Conservation (phyloP, 495 filamentous ascomycete genomes). For the Glutinoglossum americanum region DNA sequence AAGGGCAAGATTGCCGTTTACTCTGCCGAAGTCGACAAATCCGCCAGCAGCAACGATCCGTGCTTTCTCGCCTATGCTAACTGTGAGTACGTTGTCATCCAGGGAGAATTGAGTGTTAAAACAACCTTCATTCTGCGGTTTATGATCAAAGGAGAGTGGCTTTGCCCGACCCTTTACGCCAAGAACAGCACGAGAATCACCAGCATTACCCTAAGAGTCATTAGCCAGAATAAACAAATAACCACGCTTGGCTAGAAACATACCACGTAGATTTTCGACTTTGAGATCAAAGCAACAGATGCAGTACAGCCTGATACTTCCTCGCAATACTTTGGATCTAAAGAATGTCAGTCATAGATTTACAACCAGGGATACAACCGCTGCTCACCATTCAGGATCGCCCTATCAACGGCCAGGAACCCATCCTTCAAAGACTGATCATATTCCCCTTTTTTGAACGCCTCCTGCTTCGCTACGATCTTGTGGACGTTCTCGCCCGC, state of each 20-base stretch:
- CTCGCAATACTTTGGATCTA: slow-evolving; percentile 91
- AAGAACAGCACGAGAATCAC: slow-evolving; percentile 82
- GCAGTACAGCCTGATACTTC: slow-evolving; percentile 97
- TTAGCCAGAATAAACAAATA: not conserved
- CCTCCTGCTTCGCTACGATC: slow-evolving; percentile 82
- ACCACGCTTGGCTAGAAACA: slow-evolving; percentile 16
- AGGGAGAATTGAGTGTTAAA: not conserved
- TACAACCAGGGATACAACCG: slow-evolving; percentile 7
- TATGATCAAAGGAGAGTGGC: slow-evolving; percentile 93
- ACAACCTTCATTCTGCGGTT: slow-evolving; percentile 91
- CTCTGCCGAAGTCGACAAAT: slow-evolving; percentile 94
- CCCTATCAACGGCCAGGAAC: slow-evolving; percentile 86
- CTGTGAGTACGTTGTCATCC: not conserved
- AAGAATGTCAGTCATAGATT: slow-evolving; percentile 9
- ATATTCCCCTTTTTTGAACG: slow-evolving; percentile 75
- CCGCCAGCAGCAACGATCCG: slow-evolving; percentile 87
- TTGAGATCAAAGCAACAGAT: slow-evolving; percentile 67
- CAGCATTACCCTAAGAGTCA: slow-evolving; percentile 64
- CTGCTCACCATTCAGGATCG: slow-evolving; percentile 80
- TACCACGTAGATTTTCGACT: slow-evolving; percentile 90
- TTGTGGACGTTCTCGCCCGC: slow-evolving; percentile 83
- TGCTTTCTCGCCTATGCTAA: slow-evolving; percentile 65
- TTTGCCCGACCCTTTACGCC: slow-evolving; percentile 94
- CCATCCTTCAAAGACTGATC: slow-evolving; percentile 95
- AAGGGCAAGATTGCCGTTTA: slow-evolving; percentile 95